Evolutionary conservation across 2,329 filamentous ascomycete genomes (phyloP), one percentile per base, ranked within the genome.

Genomic region (Leptosphaerulina australis): DNA sequence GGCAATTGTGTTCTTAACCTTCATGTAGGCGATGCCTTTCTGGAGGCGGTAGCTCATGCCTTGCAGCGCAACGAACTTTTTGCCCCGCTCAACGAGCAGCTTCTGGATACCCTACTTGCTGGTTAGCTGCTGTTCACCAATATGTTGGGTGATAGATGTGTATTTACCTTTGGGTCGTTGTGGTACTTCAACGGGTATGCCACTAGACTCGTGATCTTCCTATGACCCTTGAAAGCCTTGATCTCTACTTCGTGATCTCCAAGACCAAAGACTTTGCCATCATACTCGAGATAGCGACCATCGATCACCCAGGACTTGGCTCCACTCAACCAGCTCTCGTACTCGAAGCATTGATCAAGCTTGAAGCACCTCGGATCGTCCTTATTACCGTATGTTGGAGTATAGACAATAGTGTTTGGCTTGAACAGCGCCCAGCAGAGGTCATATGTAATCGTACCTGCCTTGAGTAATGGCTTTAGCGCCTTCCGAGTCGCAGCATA

Each of bases 391-490:
- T 96, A 96, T 0, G 89, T 93, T 0, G 84, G 83, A 0, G 87
- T 78, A 68, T 88, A 93, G 1, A 85, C 87, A 15, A 96, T 82
- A 0, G 89, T 91, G 62, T 91, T 89, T 0, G 91, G 91, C 66
- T 94, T 95, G 81, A 88, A 95, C 3, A 96, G 75, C 0, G 91
- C 90, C 91, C 91, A 96, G 1, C 95, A 77, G 2, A 95, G 80
- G 49, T 96, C 90, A 61, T 92, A 96, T 0, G 90, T 95, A 68
- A 96, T 95, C 34, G 91, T 85, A 7, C 90, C 90, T 24, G 87
- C 88, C 56, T 91, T 83, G 2, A 96, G 78, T 74, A 96, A 84
- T 0, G 90, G 88, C 59, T 91, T 87, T 0, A 96, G 79, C 1
- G 87, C 88, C 71, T 91, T 90, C 68, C 93, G 92, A 25, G 81